Base-by-base conservation (phyloP, 306 rosid species). In the Vigna mungo region DNA sequence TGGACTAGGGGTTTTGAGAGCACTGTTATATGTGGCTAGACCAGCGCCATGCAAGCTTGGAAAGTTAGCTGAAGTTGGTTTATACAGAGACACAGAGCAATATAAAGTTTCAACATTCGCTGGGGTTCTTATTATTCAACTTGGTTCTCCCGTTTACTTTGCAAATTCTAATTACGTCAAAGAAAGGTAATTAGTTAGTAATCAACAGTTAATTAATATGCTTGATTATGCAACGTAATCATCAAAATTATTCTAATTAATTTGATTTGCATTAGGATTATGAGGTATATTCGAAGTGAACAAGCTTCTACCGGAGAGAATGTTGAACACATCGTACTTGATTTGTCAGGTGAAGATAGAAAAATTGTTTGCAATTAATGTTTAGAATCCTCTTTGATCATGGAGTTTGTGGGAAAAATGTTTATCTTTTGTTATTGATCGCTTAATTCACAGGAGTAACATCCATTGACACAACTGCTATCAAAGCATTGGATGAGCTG, bases 81-180 rank as follows among this genome's bases (percentile, higher is more conserved):
- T 89, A 4, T 95, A 89, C 34, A 87, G 97, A 61, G 97, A 95
- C 62, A 20, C 79, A 1, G 90, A 90, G 15, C 97, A 92, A 77
- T 95, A 92, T 25, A 86, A 87, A 2, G 76, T 79, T 37, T 71
- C 93, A 62, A 41, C 46, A 23, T 6, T 36, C 41, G 80, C 84
- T 5, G 96, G 97, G 21, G 11, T 95, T 68, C 52, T 90, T 9
- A 61, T 89, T 71, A 47, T 95, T 18, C 96, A 92, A 61, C 84
- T 92, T 27, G 97, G 98, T 70, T 95, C 98, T 44, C 98, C 98
- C 21, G 32, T 95, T 82, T 95, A 90, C 83, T 95, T 84, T 84
- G 89, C 97, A 61, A 95, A 90, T 76, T 30, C 87, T 46, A 65
- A 80, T 30, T 95, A 95, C 13, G 16, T 95, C 6, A 88, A 87